These are phyloP conservation scores for Hysterium pulicare DNA, from an alignment of 2,329 filamentous ascomycete species.

Conservation along the genomic window DNA sequence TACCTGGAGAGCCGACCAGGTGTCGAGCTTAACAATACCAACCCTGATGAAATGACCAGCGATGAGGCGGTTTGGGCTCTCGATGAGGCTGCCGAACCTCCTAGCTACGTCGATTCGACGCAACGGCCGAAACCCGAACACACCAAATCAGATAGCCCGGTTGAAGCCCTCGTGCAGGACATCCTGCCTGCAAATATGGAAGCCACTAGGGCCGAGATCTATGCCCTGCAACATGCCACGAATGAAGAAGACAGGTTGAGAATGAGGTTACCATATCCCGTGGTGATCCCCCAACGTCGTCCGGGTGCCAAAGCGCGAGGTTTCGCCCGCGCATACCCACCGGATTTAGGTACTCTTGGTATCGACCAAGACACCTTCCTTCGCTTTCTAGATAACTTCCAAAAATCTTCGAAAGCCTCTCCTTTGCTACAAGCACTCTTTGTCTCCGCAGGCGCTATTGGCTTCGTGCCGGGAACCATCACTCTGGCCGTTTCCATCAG, in stretches of 20 bases:
- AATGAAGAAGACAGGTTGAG: too few relatives aligned
- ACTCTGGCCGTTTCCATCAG: conserved; percentile 44
- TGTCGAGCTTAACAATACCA: too few relatives aligned
- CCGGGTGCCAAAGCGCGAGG: conserved; percentile 1
- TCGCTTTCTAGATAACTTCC: neutral
- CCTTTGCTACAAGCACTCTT: conserved; percentile 9
- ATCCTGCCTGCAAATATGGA: neutral
- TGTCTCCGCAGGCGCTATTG: conserved; percentile 32
- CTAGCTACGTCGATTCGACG: neutral
- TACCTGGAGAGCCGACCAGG: neutral
- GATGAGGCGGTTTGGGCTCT: conserved; percentile 3
- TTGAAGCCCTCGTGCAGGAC: neutral
- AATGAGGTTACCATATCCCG: conserved; percentile 1
- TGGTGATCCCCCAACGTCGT: conserved; percentile 1
- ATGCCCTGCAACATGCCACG: neutral
- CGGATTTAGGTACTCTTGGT: neutral
- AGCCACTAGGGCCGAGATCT: neutral
- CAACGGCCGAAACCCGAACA: neutral
- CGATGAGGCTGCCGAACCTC: conserved; percentile 3
- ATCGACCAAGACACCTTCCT: conserved; percentile 3
- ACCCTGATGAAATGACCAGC: neutral
- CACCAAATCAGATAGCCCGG: neutral
- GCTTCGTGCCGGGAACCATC: conserved; percentile 41
- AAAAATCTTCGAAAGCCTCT: conserved; percentile 2
- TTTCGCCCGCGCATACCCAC: conserved; percentile 1